phyloP scores from a whole-genome alignment of 1,284 basidiomycete species.

The Neotropicomus parvogracilis region DNA sequence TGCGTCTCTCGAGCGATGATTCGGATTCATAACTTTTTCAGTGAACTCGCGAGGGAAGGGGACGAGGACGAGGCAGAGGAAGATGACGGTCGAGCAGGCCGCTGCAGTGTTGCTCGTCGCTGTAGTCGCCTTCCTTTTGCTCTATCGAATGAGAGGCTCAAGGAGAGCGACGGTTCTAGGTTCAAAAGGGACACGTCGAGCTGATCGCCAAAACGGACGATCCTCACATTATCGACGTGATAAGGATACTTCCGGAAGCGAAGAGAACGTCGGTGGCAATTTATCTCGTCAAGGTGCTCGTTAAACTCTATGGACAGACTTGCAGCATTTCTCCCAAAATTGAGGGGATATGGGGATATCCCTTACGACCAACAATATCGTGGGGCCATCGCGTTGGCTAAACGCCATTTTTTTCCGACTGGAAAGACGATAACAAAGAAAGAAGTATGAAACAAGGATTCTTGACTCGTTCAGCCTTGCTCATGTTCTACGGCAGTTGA shows the following conservation, averaged over 20 bases:
- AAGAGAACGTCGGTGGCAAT: slow-evolving; percentile 22
- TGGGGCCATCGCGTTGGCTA: slow-evolving; percentile 29
- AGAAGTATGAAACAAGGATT: slow-evolving; percentile 17
- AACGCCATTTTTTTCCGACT: slow-evolving; percentile 31
- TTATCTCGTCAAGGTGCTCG: not conserved
- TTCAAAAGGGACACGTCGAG: slow-evolving; percentile 29
- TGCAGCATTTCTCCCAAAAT: slow-evolving; percentile 30
- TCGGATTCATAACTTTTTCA: slow-evolving; percentile 1
- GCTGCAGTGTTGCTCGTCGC: slow-evolving; percentile 24
- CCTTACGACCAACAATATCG: slow-evolving; percentile 29
- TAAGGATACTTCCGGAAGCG: slow-evolving; percentile 27
- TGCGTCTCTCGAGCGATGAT: not conserved
- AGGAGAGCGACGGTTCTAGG: slow-evolving; percentile 12
- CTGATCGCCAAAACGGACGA: slow-evolving; percentile 18
- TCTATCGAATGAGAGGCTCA: not conserved
- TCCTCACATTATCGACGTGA: slow-evolving; percentile 20
- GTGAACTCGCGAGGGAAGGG: slow-evolving; percentile 27
- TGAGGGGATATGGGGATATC: slow-evolving; percentile 31
- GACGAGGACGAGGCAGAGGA: slow-evolving; percentile 21
- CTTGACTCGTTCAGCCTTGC: not conserved
- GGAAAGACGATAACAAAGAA: slow-evolving; percentile 26
- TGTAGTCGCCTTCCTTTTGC: slow-evolving; percentile 5
- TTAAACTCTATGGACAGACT: slow-evolving; percentile 21
- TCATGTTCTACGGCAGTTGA: slow-evolving; percentile 22
- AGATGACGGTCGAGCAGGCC: slow-evolving; percentile 25